Percentiles rank a stretch among this genome's conserved stretches.
Evolutionary conservation across 495 filamentous ascomycete species (phyloP).

Genomic region (Hypoxylon fragiforme): DNA sequence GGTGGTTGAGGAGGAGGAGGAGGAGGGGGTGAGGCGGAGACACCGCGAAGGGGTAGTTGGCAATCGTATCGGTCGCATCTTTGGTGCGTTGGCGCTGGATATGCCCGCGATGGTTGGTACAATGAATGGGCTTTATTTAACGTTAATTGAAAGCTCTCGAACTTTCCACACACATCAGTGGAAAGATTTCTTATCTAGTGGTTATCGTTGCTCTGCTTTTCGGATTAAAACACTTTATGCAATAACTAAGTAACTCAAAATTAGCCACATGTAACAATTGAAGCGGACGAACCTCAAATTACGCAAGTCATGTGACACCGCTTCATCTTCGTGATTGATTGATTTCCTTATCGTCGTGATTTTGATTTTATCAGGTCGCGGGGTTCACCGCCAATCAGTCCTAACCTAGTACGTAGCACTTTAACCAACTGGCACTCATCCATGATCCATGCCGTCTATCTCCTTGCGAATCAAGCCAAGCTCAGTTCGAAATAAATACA

Average conservation of each 20-base stretch:
- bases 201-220: neutral
- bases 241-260: too few species aligned
- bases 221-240: too few species aligned
- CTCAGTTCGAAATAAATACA: too few species aligned
- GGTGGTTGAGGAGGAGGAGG: constrained; percentile 6
- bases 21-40: constrained; percentile 8
- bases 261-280: too few species aligned
- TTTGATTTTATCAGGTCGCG: constrained; percentile 8
- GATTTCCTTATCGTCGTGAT: neutral
- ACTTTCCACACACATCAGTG: too few species aligned
- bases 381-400: constrained; percentile 9
- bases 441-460: too few species aligned
- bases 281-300: too few species aligned
- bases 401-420: neutral
- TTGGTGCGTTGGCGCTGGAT: neutral
- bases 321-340: constrained; percentile 23
- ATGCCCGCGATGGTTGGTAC: too few species aligned
- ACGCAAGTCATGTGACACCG: constrained; percentile 32
- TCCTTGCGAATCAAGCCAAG: too few species aligned
- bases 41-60: constrained; percentile 21
- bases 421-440: too few species aligned
- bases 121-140: too few species aligned
- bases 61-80: constrained; percentile 20
- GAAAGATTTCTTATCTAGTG: constrained; percentile 28
- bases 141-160: too few species aligned